phyloP scores from a whole-genome alignment of 768 basidiomycete species.

The Phylloporus scabripes region DNA sequence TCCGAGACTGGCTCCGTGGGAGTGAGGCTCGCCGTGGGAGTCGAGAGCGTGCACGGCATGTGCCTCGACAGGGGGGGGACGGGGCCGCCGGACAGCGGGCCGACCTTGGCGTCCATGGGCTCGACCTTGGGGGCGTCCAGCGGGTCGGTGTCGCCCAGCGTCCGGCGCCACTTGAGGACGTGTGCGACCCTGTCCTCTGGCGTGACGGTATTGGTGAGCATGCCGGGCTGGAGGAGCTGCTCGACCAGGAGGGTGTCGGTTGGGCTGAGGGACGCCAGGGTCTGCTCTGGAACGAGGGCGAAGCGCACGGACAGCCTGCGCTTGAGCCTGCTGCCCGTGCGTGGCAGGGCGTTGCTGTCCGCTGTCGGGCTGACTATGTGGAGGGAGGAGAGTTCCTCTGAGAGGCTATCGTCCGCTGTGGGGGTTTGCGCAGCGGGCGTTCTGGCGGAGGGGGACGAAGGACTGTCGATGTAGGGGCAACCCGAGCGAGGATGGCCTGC shows the following conservation, averaged over 20 bases:
- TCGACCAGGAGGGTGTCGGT: slow-evolving; percentile 45
- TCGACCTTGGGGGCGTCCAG: slow-evolving; percentile 34
- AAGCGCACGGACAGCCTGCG: slow-evolving; percentile 30
- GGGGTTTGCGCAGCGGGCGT: background rate
- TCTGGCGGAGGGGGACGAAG: slow-evolving; percentile 12
- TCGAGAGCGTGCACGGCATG: slow-evolving; percentile 55
- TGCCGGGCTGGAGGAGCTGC: slow-evolving; percentile 41
- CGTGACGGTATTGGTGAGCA: slow-evolving; percentile 22
- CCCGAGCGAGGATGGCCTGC: slow-evolving; percentile 60
- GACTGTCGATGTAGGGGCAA: slow-evolving; percentile 42
- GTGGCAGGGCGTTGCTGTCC: slow-evolving; percentile 10
- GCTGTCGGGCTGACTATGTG: slow-evolving; percentile 31
- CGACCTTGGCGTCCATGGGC: slow-evolving; percentile 13
- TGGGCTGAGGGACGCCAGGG: slow-evolving; percentile 47
- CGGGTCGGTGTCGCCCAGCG: slow-evolving; percentile 28
- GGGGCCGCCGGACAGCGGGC: background rate
- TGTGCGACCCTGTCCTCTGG: slow-evolving; percentile 28
- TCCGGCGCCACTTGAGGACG: slow-evolving; percentile 25
- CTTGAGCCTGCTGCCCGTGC: slow-evolving; percentile 2
- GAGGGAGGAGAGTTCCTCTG: slow-evolving; percentile 44
- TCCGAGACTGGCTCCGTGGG: slow-evolving; percentile 30
- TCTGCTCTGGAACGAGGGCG: slow-evolving; percentile 33
- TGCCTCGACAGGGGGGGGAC: slow-evolving; percentile 24
- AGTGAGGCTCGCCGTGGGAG: slow-evolving; percentile 39
- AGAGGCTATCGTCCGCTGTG: slow-evolving; percentile 27